Evolutionary conservation across 331 rosid genomes (phyloP).

Genomic region (Spiraea crenata): DNA sequence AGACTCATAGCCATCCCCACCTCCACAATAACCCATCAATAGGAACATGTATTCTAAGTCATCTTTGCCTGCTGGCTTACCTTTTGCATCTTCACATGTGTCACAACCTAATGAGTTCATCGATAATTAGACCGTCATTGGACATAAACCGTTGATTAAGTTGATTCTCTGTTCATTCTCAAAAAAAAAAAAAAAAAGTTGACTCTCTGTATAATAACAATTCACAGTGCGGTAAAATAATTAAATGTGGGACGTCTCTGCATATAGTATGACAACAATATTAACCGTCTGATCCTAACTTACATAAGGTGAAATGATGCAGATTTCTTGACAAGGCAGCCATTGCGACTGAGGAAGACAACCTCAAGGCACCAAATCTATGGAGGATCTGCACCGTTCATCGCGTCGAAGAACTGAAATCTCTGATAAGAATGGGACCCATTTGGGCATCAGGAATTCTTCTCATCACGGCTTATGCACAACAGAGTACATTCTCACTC

Average conservation of each 20-base stretch:
- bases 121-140: too few species aligned
- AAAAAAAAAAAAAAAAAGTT: too few species aligned
- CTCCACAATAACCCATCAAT: not conserved
- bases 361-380: conserved; percentile 46
- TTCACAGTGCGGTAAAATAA: too few species aligned
- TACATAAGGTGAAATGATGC: not conserved
- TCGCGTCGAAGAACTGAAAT: conserved; percentile 80
- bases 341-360: conserved; percentile 51
- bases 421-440: conserved; percentile 86
- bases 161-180: too few species aligned
- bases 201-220: too few species aligned
- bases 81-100: too few species aligned
- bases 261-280: too few species aligned
- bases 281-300: not conserved
- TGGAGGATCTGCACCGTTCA: conserved; percentile 88
- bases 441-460: conserved; percentile 91
- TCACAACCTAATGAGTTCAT: too few species aligned
- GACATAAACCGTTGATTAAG: too few species aligned
- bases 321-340: conserved; percentile 94
- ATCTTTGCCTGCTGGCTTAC: not conserved
- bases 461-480: conserved; percentile 84
- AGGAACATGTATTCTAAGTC: not conserved
- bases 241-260: too few species aligned
- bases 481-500: conserved; percentile 80
- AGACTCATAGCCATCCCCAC: too few species aligned